Conservation (phyloP, 78 protist genomes). For the Chrysochromulina parva region DNA sequence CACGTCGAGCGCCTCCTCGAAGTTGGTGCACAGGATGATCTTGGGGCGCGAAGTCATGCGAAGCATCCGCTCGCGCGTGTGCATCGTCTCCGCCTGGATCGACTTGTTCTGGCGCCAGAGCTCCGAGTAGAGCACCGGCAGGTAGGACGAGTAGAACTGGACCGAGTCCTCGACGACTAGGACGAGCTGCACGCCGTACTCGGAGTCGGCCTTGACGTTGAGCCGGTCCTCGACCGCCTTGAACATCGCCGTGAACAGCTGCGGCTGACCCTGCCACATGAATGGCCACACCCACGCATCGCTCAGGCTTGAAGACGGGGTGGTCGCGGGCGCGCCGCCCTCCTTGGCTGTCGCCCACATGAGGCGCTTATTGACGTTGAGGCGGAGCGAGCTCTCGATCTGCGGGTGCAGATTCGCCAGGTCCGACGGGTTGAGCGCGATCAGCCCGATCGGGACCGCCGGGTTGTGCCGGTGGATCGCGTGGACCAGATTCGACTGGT, state of each 20-base stretch:
- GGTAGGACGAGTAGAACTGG: background rate
- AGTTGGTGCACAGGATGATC: slow-evolving; percentile 14
- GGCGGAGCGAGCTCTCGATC: background rate
- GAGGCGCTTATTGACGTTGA: slow-evolving; percentile 26
- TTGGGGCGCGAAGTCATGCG: no score
- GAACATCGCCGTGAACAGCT: slow-evolving; percentile 29
- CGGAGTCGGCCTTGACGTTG: background rate
- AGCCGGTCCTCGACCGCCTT: slow-evolving; percentile 37
- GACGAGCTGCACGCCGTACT: background rate
- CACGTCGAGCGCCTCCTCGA: slow-evolving; percentile 10
- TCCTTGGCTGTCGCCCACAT: background rate
- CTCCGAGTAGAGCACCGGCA: background rate
- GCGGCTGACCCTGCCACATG: background rate
- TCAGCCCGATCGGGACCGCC: background rate
- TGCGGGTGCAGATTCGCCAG: background rate
- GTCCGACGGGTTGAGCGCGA: slow-evolving; percentile 31
- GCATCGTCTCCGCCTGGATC: no score
- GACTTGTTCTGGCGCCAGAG: background rate
- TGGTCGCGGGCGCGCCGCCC: background rate
- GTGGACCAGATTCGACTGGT: background rate
- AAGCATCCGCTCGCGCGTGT: no score
- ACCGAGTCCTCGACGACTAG: slow-evolving; percentile 6
- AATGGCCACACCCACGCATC: slow-evolving; percentile 14
- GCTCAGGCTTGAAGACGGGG: background rate
- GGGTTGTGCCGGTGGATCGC: background rate